Percentiles rank a stretch among this genome's conserved stretches.
Conservation (phyloP, 108 stramenopile species). For the Nannochloropsis gaditana region DNA sequence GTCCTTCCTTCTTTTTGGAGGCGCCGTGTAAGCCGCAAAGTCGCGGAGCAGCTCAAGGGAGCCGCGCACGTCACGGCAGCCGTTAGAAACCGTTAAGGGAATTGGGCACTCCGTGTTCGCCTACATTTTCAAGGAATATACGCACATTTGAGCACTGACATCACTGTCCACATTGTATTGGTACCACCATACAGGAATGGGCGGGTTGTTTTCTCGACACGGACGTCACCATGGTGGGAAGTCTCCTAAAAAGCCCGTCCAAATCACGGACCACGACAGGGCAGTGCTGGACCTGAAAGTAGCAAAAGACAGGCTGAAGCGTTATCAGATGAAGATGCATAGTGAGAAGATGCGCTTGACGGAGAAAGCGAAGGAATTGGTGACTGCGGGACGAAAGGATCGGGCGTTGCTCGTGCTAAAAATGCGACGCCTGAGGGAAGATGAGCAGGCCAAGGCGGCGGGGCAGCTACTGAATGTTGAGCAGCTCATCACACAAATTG, state of each 20-base stretch:
- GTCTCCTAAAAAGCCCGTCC: neutral
- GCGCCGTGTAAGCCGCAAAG: no score
- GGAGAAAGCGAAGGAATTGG: slow-evolving; percentile 39
- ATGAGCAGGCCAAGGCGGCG: slow-evolving; percentile 51
- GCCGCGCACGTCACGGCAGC: no score
- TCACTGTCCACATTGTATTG: no score
- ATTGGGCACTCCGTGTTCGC: no score
- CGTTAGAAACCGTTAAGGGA: no score
- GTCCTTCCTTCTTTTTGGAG: no score
- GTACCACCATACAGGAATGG: neutral
- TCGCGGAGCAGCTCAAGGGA: no score
- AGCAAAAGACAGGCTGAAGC: slow-evolving; percentile 50
- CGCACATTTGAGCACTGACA: no score
- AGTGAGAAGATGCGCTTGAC: slow-evolving; percentile 31
- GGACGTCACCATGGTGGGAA: neutral
- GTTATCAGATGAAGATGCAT: slow-evolving; percentile 50
- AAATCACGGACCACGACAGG: slow-evolving; percentile 48
- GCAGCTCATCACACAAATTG: slow-evolving; percentile 47
- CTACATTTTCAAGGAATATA: no score
- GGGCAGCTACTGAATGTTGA: slow-evolving; percentile 52
- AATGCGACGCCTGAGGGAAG: slow-evolving; percentile 39
- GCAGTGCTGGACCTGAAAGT: slow-evolving; percentile 56
- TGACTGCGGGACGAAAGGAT: slow-evolving; percentile 46
- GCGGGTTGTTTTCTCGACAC: neutral
- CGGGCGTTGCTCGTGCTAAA: slow-evolving; percentile 50